Base-by-base conservation (phyloP, 1,139 yeast species). In the Kodamaea fungicola region DNA sequence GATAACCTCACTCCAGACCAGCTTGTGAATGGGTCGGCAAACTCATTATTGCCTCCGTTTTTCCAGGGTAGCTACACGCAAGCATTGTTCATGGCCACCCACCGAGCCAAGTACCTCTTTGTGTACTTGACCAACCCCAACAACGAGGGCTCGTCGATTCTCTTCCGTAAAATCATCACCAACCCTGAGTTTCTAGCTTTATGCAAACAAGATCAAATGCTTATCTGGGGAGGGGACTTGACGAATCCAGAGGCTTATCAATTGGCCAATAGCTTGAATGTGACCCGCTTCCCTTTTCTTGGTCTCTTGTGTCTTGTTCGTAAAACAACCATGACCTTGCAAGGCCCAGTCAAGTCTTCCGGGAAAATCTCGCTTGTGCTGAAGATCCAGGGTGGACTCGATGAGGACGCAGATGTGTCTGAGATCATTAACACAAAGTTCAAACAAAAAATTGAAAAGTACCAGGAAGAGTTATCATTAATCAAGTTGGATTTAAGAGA, bases 201-300 rank as follows among this genome's bases (percentile, higher is more conserved):
- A 34, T 41, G 45, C 10, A 39, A 46, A 72, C 36, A 66, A 74
- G 50, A 49, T 7, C 47, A 45, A 32, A 58, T 81, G 3, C 52
- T 88, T 3, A 64, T 88, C 4, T 92, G 97, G 97, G 95, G 94
- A 27, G 96, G 97, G 7, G 85, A 86, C 54, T 77, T 85, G 23
- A 74, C 78, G 10, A 79, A 82, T 43, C 78, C 89, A 9, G 97
- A 92, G 59, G 87, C 94, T 1, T 83, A 79, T 52, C 95, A 88
- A 51, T 80, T 88, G 10, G 87, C 96, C 0, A 82, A 83, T 53
- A 78, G 84, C 33, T 72, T 90, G 42, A 76, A 78, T 42, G 85
- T 83, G 31, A 76, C 90, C 13, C 76, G 78, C 45, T 83, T 83
- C 52, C 98, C 98, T 8, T 85, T 86, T 54, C 60, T 87, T 30